A percentile compares a stretch with the other conserved stretches of the same genome.
These are phyloP conservation scores for Fomes fomentarius DNA, from an alignment of 1,284 basidiomycete genomes.

Conservation along the genomic window DNA sequence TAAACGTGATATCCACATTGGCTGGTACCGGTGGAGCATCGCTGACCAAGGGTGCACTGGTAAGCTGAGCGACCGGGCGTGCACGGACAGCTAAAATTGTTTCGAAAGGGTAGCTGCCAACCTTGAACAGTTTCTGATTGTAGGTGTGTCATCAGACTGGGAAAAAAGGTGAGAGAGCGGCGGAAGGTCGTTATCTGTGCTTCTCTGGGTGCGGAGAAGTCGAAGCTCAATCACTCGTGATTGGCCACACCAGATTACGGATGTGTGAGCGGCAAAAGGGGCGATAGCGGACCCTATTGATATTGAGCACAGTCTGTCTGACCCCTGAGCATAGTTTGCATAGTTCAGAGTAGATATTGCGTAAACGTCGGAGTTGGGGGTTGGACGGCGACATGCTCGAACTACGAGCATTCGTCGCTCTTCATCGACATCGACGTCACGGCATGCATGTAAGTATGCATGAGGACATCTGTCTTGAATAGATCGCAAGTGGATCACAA, in stretches of 20 bases:
- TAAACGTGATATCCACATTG: no score
- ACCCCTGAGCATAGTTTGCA: no score
- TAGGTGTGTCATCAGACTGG: slow-evolving; percentile 12
- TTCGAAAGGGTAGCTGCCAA: background rate
- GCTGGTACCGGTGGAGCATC: no score
- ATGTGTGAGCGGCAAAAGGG: background rate
- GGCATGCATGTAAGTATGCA: background rate
- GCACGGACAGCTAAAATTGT: no score
- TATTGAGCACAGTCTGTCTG: no score
- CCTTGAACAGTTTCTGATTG: slow-evolving; percentile 12
- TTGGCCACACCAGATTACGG: background rate
- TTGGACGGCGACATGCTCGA: no score
- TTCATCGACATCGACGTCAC: no score
- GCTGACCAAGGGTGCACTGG: no score
- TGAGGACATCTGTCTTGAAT: background rate
- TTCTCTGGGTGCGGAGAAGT: background rate
- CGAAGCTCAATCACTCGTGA: background rate
- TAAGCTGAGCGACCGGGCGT: no score
- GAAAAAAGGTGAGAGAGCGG: background rate
- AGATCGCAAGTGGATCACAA: slow-evolving; percentile 3
- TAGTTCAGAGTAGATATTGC: no score
- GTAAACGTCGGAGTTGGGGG: no score
- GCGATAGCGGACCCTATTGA: background rate
- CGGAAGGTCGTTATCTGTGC: background rate
- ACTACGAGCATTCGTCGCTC: no score